Evolutionary conservation across 352 stramenopile species (phyloP).

Genomic region (Bremia lactucae): DNA sequence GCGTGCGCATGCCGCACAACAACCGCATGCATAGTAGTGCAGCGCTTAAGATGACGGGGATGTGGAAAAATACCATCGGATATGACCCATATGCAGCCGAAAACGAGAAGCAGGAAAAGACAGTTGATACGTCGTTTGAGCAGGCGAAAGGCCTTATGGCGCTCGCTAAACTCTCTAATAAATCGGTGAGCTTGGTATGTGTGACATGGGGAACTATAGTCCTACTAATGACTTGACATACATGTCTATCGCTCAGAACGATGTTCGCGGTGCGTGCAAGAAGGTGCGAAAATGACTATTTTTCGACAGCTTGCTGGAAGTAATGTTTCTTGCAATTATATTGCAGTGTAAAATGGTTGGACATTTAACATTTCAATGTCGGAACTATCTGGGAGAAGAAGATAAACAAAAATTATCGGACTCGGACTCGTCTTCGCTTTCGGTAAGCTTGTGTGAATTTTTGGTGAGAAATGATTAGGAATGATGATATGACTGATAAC

Average conservation of each 20-base stretch:
- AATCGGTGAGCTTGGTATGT: conserved; percentile 49
- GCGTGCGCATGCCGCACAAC: conserved; percentile 94
- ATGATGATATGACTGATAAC: conserved; percentile 5
- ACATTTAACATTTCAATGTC: conserved; percentile 87
- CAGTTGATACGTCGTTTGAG: conserved; percentile 71
- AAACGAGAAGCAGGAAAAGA: conserved; percentile 34
- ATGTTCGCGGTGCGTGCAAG: conserved; percentile 74
- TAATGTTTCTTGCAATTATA: conserved; percentile 3
- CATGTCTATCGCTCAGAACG: conserved; percentile 29
- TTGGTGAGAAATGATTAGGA: too few species aligned
- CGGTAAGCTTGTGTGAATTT: too few species aligned
- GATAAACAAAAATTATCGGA: conserved; percentile 28
- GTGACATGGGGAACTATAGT: not conserved
- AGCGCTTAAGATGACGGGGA: conserved; percentile 91
- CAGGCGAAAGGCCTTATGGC: conserved; percentile 90
- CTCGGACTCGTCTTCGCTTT: conserved; percentile 27
- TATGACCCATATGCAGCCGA: conserved; percentile 90
- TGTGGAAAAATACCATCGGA: conserved; percentile 96
- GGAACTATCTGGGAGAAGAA: conserved; percentile 56
- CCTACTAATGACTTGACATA: not conserved
- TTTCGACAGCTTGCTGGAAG: not conserved
- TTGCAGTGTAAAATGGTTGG: conserved; percentile 80
- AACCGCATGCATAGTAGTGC: conserved; percentile 92
- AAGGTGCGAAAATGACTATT: conserved; percentile 28
- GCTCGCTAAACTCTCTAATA: conserved; percentile 91